Base-by-base conservation (phyloP, 2,329 filamentous ascomycete genomes). In the Diaporthe aspalathi region DNA sequence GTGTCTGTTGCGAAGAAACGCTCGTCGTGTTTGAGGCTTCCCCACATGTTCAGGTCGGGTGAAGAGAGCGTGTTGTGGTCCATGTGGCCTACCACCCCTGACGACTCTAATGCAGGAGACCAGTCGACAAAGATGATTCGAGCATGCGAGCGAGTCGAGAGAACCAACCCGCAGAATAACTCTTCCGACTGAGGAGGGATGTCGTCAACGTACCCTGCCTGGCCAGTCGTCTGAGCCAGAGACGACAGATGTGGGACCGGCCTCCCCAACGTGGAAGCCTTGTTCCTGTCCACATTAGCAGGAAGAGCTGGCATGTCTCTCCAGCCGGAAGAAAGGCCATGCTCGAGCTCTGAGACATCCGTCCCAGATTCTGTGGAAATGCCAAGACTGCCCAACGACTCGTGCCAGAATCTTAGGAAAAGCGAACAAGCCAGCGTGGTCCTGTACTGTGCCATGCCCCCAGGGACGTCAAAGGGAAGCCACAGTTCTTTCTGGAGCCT, bases 151-250 rank as follows among this genome's bases (percentile, higher is more conserved):
- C 60, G 60, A 5, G 43, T 65, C 5, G 60, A 65, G 45, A 65
- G 60, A 29, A 65, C 60, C 12, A 65, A n/a, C 94, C 91, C 94
- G 3, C 93, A 96, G 74, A 95, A 94, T 0, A 98, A 86, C 80
- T 98, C 95, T 74, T 97, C 97, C 80, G 91, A 92, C 75, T 95
- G 86, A 0, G 91, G 85, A 0, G 95, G 95, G 12, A 98, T 97
- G 76, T 99, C 95, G 77, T 98, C 96, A 0, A 94, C 97, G 76
- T 99, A 99, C 76, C 97, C 94, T 2, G 95, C 95, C 81, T 97
- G 93, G 70, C 95, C 96, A 0, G 94, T 97, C 12, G 91, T 93
- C 81, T 99, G 96, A 83, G 98, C 97, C 80, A 99, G 81, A 0
- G 96, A 95, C 1, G 96, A 94, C 43, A 97, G 89, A 77, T 98